Base-by-base conservation (phyloP, 768 basidiomycete species). In the Calocybe indica region DNA sequence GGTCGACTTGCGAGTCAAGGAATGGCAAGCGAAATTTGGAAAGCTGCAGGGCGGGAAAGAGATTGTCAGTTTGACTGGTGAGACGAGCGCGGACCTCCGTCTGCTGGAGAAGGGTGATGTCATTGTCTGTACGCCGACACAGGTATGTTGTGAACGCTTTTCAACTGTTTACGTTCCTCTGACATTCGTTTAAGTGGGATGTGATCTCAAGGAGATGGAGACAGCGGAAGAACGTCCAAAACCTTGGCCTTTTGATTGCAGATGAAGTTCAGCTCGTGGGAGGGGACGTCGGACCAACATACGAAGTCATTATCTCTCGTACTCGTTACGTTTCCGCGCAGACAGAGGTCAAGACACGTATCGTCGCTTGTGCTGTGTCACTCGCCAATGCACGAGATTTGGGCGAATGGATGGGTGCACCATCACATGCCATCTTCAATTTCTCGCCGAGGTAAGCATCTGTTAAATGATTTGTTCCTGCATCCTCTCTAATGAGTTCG, bases 321-420 rank as follows among this genome's bases (percentile, higher is more conserved):
- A 95, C 95, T n/a, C 83, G 95, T 32, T 98, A 94, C 57, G 92
- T 98, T 12, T 88, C 93, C 13, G 90, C 89, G 12, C 92, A 97
- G 63, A 94, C 92, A 0, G 91, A 92, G 54, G 75, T 82, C 58
- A 90, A 91, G 67, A 97, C 94, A 0, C 83, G 96, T 32, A 88
- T 98, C 48, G 91, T 99, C 37, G 94, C 92, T 0, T 93, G 92
- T 56, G 87, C 91, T 51, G 94, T 96, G 1, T 96, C 95, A 1
- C 75, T 99, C 11, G 91, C 96, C 13, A 97, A 98, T 58, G 95
- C 95, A 1, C 79, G 91, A 12, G 96, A 97, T 62, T 73, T 99
- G 0, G 93, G 94, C 22, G 93, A 98, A 59, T 99, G 96, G 96
- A 91, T 99, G 66, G 95, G 93, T 32, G 92, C 88, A 0, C 86